Evolutionary conservation across 495 filamentous ascomycete genomes (phyloP), one percentile per base, ranked within the genome.

Genomic region (Collariella sp.): DNA sequence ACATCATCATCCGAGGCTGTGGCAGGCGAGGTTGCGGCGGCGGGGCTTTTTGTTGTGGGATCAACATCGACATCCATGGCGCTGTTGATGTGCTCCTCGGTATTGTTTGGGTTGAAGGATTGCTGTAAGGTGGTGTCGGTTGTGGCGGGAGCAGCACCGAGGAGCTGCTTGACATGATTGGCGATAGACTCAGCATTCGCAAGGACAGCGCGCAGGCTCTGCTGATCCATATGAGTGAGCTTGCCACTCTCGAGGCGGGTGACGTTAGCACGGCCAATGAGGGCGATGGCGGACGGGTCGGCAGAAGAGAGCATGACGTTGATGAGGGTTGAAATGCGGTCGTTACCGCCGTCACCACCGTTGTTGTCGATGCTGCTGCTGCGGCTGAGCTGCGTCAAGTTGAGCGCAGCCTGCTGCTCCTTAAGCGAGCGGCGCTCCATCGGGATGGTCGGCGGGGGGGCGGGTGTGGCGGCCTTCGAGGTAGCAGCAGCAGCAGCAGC

Each of bases 341-440:
- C 62, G 11, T 54, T 51, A 1, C 64, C 65, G n/a, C n/a, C n/a
- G n/a, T n/a, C n/a, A n/a, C n/a, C n/a, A n/a, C n/a, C n/a, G n/a
- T n/a, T n/a, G n/a, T n/a, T n/a, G n/a, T n/a, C n/a, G n/a, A n/a
- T n/a, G n/a, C n/a, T n/a, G 35, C 52, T 46, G 29, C 54, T 47
- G 41, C 69, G 58, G 22, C 71, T 62, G 22, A 84, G 64, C 45
- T 77, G 70, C 5, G 73, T 67, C n/a, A 86, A 70, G 55, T 75
- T 80, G 41, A 83, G 68, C 0, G 78, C 82, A 23, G 76, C 74
- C 60, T 79, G 73, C 56, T 80, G 73, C 56, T 83, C 72, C 26
- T 71, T 67, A 7, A 63, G 51, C 10, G 43, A 57, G 33, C 50
- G 36, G 38, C 58, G 54, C 16, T 58, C 55, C 16, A 62, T 35